Base-by-base conservation (phyloP, 2,329 filamentous ascomycete species). In the Aphanocladium album region DNA sequence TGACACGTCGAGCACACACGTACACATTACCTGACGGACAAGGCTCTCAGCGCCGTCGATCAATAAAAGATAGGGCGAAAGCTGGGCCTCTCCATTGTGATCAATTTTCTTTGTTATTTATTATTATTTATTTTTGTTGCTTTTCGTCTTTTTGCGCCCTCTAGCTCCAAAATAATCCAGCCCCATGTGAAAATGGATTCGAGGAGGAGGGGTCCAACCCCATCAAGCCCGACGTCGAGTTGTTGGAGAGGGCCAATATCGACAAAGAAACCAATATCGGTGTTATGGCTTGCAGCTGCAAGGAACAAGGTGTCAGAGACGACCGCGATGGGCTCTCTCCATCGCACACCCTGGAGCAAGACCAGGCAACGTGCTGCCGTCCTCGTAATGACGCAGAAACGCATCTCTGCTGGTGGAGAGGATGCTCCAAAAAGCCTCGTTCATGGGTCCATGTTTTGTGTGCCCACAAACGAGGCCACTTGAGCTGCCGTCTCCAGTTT, bases 221-320 rank as follows among this genome's bases (percentile, higher is more conserved):
- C 23, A 8, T 46, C 2, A 5, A 14, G 45, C 17, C 23, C 12
- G 19, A 27, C 45, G 45, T 25, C 45, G 45, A 16, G 19, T 30
- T 30, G 30, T 17, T 21, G 23, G 14, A 41, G 45, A 21, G 45
- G 21, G 19, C 45, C 46, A 49, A 30, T 25, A 39, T 39, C 35
- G 16, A 55, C 23, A 21, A 8, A 2, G 3, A 30, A 27, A 8
- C 25, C 52, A 55, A 55, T 55, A 55, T 55, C 52, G 39, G 25
- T 14, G 39, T 19, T 23, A 55, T 55, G 52, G 52, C 52, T 55
- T 55, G 52, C 52, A 55, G 52, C 37, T 55, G 52, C 52, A 55
- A 55, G 52, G 52, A 45, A 55, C 52, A 55, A 39, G 52, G 35
- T 25, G 35, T 25, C n/a, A n/a, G n/a, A n/a, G 35, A 37, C 19